Percentiles rank a stretch among this genome's conserved stretches.
Evolutionary conservation across 2,329 filamentous ascomycete genomes (phyloP).

Genomic region (Microdochium nivale): DNA sequence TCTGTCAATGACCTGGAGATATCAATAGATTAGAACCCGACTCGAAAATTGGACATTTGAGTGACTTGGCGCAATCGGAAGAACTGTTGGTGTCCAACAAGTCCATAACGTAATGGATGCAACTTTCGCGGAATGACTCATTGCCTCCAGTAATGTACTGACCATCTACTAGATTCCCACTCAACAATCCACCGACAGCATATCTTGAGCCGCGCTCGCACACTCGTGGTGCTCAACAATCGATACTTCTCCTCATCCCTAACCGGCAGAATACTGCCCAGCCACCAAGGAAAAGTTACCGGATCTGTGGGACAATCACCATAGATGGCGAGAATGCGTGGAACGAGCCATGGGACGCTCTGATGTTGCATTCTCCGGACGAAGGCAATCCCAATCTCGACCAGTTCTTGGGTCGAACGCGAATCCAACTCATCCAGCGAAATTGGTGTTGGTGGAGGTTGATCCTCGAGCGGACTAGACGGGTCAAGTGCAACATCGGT

Average conservation of each 20-base stretch:
- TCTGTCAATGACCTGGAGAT: conserved; percentile 14
- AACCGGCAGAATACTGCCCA: conserved; percentile 73
- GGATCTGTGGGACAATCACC: conserved; percentile 71
- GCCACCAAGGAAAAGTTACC: conserved; percentile 80
- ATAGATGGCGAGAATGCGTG: conserved; percentile 63
- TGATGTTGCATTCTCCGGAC: conserved; percentile 58
- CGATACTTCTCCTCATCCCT: conserved; percentile 72
- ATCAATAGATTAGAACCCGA: conserved; percentile 4
- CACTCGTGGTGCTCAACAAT: conserved; percentile 63
- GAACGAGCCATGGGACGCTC: conserved; percentile 67
- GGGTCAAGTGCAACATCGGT: conserved; percentile 3
- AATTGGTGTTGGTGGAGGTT: conserved; percentile 6
- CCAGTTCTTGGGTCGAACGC: conserved; percentile 63
- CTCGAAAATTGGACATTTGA: no score
- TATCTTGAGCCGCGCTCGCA: conserved; percentile 75
- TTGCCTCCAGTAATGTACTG: conserved; percentile 27
- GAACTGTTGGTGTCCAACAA: no score
- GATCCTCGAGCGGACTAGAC: conserved; percentile 12
- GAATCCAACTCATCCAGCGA: conserved; percentile 30
- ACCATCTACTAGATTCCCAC: conserved; percentile 65
- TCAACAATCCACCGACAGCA: conserved; percentile 70
- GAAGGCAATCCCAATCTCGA: conserved; percentile 58
- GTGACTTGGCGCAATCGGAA: no score
- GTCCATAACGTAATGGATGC: no score
- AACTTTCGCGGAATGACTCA: no score